Percentiles rank a stretch among this genome's conserved stretches.
Conservation (phyloP, 2,329 filamentous ascomycete species). For the Chaetomiaceae sp. region DNA sequence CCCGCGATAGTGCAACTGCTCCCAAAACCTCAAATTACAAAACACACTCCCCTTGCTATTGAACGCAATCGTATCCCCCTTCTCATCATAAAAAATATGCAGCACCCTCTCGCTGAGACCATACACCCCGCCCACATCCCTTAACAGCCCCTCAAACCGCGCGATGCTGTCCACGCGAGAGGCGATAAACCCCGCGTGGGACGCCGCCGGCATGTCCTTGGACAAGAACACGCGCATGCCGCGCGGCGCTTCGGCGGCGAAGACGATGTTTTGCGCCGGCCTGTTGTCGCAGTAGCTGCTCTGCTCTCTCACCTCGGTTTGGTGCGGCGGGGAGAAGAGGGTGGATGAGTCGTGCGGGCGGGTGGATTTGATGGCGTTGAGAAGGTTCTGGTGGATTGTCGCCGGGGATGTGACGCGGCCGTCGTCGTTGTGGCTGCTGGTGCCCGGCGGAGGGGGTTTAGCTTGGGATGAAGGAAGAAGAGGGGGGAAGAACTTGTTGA, state of each 20-base stretch:
- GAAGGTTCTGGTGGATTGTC: slow-evolving; percentile 63
- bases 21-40: slow-evolving; percentile 87
- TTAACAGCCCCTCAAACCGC: slow-evolving; percentile 63
- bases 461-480: slow-evolving; percentile 16
- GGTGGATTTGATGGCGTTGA: slow-evolving; percentile 74
- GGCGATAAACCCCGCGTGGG: slow-evolving; percentile 55
- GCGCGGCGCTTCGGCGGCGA: slow-evolving; percentile 64
- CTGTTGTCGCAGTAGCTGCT: slow-evolving; percentile 80
- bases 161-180: slow-evolving; percentile 60
- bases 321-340: slow-evolving; percentile 68
- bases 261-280: slow-evolving; percentile 67
- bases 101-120: slow-evolving; percentile 62
- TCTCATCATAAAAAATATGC: slow-evolving; percentile 83
- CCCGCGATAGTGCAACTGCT: slow-evolving; percentile 59
- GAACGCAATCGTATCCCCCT: slow-evolving; percentile 83
- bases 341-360: slow-evolving; percentile 69
- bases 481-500: slow-evolving; percentile 41
- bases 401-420: slow-evolving; percentile 57
- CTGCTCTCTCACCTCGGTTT: slow-evolving; percentile 73
- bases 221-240: slow-evolving; percentile 71
- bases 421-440: slow-evolving; percentile 36
- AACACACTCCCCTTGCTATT: slow-evolving; percentile 84
- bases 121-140: slow-evolving; percentile 69
- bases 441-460: not conserved
- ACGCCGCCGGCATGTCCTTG: slow-evolving; percentile 43